These are phyloP conservation scores for Onygenales sp. DNA, from an alignment of 2,329 filamentous ascomycete species.

Conservation along the genomic window DNA sequence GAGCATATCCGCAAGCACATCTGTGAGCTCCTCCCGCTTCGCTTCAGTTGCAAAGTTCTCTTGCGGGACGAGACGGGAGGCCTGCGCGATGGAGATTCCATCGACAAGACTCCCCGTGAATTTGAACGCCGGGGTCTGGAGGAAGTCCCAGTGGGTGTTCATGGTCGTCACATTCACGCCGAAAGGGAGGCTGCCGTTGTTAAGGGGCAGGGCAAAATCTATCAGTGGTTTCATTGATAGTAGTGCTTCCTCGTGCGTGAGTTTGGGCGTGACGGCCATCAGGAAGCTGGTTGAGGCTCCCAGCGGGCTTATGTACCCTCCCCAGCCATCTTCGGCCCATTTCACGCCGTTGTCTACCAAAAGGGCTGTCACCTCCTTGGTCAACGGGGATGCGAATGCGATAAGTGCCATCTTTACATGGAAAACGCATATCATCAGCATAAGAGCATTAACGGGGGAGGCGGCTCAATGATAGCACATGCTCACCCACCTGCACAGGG, in stretches of 20 bases:
- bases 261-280: conserved; percentile 4
- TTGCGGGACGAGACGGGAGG: conserved; percentile 4
- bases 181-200: conserved; percentile 2
- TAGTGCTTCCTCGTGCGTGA: conserved; percentile 1
- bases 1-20: not conserved
- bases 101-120: not conserved
- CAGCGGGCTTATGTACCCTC: conserved; percentile 10
- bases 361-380: conserved; percentile 4
- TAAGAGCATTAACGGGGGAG: conserved; percentile 1
- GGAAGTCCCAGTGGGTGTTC: conserved; percentile 4
- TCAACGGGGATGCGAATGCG: not conserved
- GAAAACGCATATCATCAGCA: not conserved
- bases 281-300: not conserved
- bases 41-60: conserved; percentile 2
- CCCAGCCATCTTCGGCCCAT: conserved; percentile 15
- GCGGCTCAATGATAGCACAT: not conserved
- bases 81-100: conserved; percentile 1
- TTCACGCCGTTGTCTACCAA: conserved; percentile 10
- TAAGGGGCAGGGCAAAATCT: conserved; percentile 1
- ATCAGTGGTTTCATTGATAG: conserved; percentile 4
- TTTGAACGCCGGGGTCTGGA: not conserved
- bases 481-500: conserved; percentile 7
- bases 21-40: conserved; percentile 2
- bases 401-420: conserved; percentile 4
- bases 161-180: conserved; percentile 3